phyloP scores from a whole-genome alignment of 1,139 yeast genomes.

The Suhomyces yuchorum region DNA sequence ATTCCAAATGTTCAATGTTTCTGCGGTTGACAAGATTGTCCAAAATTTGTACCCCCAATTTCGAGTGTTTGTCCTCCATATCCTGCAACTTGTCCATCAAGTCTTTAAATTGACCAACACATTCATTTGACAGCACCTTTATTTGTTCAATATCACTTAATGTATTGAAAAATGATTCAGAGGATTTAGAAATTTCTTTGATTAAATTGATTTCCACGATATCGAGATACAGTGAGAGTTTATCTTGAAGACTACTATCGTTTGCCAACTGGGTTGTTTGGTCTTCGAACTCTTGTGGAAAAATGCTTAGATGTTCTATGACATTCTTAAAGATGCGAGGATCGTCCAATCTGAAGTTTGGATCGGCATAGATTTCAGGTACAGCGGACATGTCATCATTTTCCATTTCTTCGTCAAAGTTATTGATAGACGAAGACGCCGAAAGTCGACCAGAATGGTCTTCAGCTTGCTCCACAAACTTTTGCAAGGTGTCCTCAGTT shows the following conservation, averaged over 20 bases:
- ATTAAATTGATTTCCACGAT: conserved; percentile 80
- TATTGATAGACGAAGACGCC: conserved; percentile 17
- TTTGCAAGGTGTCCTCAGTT: conserved; percentile 52
- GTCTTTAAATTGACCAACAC: conserved; percentile 50
- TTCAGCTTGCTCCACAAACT: conserved; percentile 30
- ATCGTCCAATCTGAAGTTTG: conserved; percentile 79
- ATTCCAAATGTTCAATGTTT: conserved; percentile 65
- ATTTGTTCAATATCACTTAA: conserved; percentile 74
- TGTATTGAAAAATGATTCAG: conserved; percentile 82
- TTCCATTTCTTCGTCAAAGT: conserved; percentile 16
- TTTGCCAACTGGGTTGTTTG: conserved; percentile 22
- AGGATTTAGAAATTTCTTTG: conserved; percentile 79
- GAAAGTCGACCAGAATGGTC: conserved; percentile 17
- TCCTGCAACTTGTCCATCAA: conserved; percentile 44
- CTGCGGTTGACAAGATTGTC: conserved; percentile 54
- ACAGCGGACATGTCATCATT: conserved; percentile 38
- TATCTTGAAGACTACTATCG: conserved; percentile 71
- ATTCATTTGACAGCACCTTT: conserved; percentile 54
- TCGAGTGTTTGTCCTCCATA: conserved; percentile 54
- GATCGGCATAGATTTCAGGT: conserved; percentile 69
- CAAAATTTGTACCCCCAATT: conserved; percentile 55
- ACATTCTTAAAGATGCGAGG: conserved; percentile 82
- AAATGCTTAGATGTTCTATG: conserved; percentile 53
- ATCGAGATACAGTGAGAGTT: conserved; percentile 80
- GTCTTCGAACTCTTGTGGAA: conserved; percentile 26